Evolutionary conservation across 1,139 yeast genomes (phyloP).

Genomic region (Candida pseudocylindracea): DNA sequence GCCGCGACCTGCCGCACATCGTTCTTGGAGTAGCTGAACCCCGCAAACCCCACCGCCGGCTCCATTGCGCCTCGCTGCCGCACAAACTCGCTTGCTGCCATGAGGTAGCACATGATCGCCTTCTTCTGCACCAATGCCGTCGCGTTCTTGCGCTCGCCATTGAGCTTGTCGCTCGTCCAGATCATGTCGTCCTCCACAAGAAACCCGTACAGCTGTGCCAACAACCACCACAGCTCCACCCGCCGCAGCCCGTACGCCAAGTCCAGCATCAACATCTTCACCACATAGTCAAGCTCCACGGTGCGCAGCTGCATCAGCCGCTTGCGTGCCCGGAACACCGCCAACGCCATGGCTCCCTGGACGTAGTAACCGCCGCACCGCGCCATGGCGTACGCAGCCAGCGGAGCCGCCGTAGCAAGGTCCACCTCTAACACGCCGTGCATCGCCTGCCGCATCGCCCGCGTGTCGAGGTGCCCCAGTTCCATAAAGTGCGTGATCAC

Average conservation of each 20-base stretch:
- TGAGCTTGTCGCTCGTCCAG: slow-evolving; percentile 77
- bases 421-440: too few relatives aligned
- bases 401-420: too few relatives aligned
- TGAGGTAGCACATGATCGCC: slow-evolving; percentile 49
- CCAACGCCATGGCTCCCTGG: too few relatives aligned
- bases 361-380: too few relatives aligned
- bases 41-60: too few relatives aligned
- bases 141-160: slow-evolving; percentile 35
- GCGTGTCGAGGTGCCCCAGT: too few relatives aligned
- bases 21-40: too few relatives aligned
- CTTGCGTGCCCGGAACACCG: slow-evolving; percentile 33
- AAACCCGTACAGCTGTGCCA: slow-evolving; percentile 65
- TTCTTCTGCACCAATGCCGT: slow-evolving; percentile 51
- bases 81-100: slow-evolving; percentile 32
- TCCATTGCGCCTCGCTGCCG: too few relatives aligned
- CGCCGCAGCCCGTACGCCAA: slow-evolving; percentile 42
- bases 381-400: too few relatives aligned
- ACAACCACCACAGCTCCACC: slow-evolving; percentile 67
- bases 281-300: slow-evolving; percentile 60
- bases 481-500: too few relatives aligned
- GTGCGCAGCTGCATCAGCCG: slow-evolving; percentile 61
- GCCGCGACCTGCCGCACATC: slow-evolving; percentile 9
- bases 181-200: slow-evolving; percentile 75
- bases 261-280: slow-evolving; percentile 43
- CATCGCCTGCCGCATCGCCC: too few relatives aligned